A percentile compares a stretch with the other conserved stretches of the same genome.
phyloP scores from a whole-genome alignment of 179 eudicot genomes.

The Beta corolliflora region DNA sequence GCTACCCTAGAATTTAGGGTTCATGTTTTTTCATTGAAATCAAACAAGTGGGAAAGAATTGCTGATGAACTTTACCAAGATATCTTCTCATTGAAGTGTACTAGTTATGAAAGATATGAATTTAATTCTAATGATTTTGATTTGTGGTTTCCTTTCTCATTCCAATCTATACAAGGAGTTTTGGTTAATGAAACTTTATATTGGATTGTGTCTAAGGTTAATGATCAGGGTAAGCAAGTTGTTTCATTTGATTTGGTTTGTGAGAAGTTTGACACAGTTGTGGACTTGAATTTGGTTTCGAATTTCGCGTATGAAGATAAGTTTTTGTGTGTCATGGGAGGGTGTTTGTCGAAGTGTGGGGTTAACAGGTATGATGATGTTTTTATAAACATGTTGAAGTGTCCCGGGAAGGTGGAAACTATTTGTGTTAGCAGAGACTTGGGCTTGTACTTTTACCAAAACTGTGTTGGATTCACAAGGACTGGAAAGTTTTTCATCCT shows the following conservation, averaged over 20 bases:
- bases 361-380: background rate
- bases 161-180: background rate
- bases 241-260: background rate
- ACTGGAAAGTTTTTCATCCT: background rate
- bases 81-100: background rate
- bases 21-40: constrained; percentile 14
- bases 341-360: background rate
- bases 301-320: background rate
- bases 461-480: constrained; percentile 19
- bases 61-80: background rate
- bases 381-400: background rate
- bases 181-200: constrained; percentile 12
- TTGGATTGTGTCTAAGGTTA: background rate
- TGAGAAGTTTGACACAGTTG: background rate
- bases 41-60: background rate
- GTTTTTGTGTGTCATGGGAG: constrained; percentile 4
- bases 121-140: background rate
- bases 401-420: background rate
- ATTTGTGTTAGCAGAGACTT: background rate
- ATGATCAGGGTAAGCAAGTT: background rate
- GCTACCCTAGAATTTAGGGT: background rate
- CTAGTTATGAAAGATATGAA: background rate
- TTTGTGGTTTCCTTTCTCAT: background rate
- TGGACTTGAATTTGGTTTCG: background rate
- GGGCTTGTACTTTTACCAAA: background rate